phyloP scores from a whole-genome alignment of 441 rosid species.

The Populus hybrid region DNA sequence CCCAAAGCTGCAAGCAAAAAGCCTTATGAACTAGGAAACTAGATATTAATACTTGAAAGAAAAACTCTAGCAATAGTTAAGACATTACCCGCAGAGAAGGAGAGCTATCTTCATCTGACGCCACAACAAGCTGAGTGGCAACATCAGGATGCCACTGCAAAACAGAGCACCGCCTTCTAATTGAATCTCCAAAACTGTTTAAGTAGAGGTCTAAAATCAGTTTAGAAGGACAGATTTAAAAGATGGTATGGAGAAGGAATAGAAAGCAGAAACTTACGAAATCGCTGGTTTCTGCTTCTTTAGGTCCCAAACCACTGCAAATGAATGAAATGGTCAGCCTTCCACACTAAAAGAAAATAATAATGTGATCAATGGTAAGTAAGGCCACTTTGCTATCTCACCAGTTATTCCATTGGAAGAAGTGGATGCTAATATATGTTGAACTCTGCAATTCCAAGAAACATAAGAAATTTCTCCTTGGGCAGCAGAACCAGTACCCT shows the following conservation, averaged over 20 bases:
- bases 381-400: slow-evolving; percentile 34
- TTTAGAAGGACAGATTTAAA: not conserved
- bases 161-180: slow-evolving; percentile 91
- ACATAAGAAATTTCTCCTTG: slow-evolving; percentile 98
- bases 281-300: slow-evolving; percentile 96
- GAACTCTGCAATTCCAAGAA: slow-evolving; percentile 97
- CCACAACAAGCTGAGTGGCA: slow-evolving; percentile 97
- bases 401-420: slow-evolving; percentile 93
- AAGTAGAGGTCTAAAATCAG: slow-evolving; percentile 28
- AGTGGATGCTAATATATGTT: slow-evolving; percentile 91
- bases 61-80: slow-evolving; percentile 3
- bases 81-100: slow-evolving; percentile 73
- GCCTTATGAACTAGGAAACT: slow-evolving; percentile 7
- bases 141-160: slow-evolving; percentile 99
- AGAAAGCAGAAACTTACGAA: slow-evolving; percentile 44
- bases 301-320: slow-evolving; percentile 94
- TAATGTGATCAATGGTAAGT: slow-evolving; percentile 3
- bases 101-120: slow-evolving; percentile 92
- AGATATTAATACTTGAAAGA: not conserved
- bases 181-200: slow-evolving; percentile 84
- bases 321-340: slow-evolving; percentile 15
- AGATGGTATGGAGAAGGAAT: slow-evolving; percentile 10
- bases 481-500: slow-evolving; percentile 90
- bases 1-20: slow-evolving; percentile 82
- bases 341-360: slow-evolving; percentile 10